Percentiles rank a stretch among this genome's conserved stretches.
Evolutionary conservation across 257 asterid genomes (phyloP).

Genomic region (Solanum ahanhuiri): DNA sequence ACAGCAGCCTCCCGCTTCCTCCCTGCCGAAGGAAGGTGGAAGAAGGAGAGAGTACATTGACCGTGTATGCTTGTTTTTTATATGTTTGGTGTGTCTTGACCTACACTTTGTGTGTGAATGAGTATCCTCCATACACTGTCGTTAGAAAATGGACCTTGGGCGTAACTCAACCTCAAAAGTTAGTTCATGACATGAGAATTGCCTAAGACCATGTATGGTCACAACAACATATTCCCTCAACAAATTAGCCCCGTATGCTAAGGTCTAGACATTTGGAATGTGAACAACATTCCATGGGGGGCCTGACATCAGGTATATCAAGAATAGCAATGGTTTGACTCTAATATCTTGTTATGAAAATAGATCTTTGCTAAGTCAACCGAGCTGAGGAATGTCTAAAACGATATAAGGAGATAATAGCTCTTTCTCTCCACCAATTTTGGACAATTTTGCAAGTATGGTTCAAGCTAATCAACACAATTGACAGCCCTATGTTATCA

Average conservation of each 20-base stretch:
- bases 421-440: not conserved
- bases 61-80: not conserved
- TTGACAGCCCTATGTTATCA: not conserved
- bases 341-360: not conserved
- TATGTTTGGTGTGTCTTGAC: not conserved
- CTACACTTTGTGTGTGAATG: not conserved
- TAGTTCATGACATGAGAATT: not conserved
- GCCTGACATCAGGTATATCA: not conserved
- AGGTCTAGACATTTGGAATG: not conserved
- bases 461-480: not conserved
- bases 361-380: not conserved
- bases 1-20: not conserved
- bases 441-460: not conserved
- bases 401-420: not conserved
- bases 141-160: not conserved
- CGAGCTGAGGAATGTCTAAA: not conserved
- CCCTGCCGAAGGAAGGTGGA: not conserved
- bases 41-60: not conserved
- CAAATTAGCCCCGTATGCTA: not conserved
- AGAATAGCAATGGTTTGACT: not conserved
- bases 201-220: not conserved
- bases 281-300: not conserved
- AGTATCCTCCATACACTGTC: not conserved
- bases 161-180: not conserved
- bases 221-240: not conserved